Base-by-base conservation (phyloP, 176 grass and related monocot species). In the Aegilops bicornis region DNA sequence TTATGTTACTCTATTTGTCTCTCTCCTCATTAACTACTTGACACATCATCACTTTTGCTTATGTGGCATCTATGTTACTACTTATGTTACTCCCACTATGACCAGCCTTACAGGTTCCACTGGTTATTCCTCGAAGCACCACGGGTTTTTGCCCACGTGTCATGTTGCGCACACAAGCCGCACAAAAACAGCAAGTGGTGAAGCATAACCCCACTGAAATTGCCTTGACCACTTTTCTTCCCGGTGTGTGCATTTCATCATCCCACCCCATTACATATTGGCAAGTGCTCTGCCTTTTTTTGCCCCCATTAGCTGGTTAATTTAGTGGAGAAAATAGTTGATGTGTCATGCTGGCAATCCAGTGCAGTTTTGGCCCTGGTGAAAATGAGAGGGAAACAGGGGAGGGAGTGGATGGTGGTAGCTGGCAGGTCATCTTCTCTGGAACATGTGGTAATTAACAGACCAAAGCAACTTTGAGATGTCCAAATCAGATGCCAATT, bases 391-490 rank as follows among this genome's bases (percentile, higher is more conserved):
- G 60, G 24, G 50, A 84, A 85, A 72, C 79, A 78, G 6, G 23
- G 16, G 31, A 91, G 25, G 66, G 25, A 58, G 25, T 87, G 81
- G 42, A 79, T 48, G 81, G 61, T 76, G 66, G 85, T 85, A 68
- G 85, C 62, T 91, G 81, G 9, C 17, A 80, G 27, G 81, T 81
- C 85, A 84, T 91, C 5, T 37, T 91, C 85, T 39, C 61, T 77
- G 48, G 61, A 84, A 69, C 68, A 84, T 87, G 67, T 47, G 16
- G 47, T 32, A 32, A 56, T 68, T 87, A 69, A 63, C 76, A 52
- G 40, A 84, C 22, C 60, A 83, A 84, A 76, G 43, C 60, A 91
- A 84, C 81, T 87, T 79, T 65, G 31, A 19, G 13, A 19, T 80
- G 76, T 91, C 85, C 33, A 91, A 39, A 39, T 87, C 85, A 76